Evolutionary conservation across 2,329 filamentous ascomycete genomes (phyloP).

Genomic region (Aspergillus cejpii): DNA sequence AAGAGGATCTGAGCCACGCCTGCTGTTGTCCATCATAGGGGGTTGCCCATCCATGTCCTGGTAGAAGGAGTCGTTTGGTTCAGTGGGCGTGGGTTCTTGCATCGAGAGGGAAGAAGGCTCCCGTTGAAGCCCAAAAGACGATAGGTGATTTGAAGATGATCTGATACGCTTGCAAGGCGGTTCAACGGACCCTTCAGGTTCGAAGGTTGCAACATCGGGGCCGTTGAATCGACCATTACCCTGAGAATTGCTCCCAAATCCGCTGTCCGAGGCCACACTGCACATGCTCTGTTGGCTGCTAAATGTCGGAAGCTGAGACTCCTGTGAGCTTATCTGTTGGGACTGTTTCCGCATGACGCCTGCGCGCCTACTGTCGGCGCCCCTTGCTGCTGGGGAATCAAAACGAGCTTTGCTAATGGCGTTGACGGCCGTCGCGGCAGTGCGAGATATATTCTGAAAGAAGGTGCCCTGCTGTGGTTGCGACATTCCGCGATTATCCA

Average conservation of each 20-base stretch:
- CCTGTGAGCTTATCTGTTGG: slow-evolving; percentile 54
- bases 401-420: slow-evolving; percentile 95
- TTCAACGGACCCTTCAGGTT: slow-evolving; percentile 56
- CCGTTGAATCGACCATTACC: slow-evolving; percentile 38
- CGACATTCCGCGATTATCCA: slow-evolving; percentile 61
- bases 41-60: slow-evolving; percentile 35
- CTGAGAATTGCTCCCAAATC: slow-evolving; percentile 61
- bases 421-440: slow-evolving; percentile 85
- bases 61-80: slow-evolving; percentile 44
- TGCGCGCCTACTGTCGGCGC: slow-evolving; percentile 58
- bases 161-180: slow-evolving; percentile 74
- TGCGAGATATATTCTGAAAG: slow-evolving; percentile 93
- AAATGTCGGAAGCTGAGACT: slow-evolving; percentile 55
- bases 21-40: slow-evolving; percentile 25
- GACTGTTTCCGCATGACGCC: slow-evolving; percentile 65
- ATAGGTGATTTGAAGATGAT: slow-evolving; percentile 47
- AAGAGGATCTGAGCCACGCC: slow-evolving; percentile 37
- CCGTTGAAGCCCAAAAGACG: slow-evolving; percentile 31
- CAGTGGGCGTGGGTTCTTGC: slow-evolving; percentile 40
- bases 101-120: slow-evolving; percentile 33
- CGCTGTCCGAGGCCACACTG: slow-evolving; percentile 66
- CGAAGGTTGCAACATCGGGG: slow-evolving; percentile 41
- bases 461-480: slow-evolving; percentile 70
- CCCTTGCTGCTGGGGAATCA: slow-evolving; percentile 71
- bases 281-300: slow-evolving; percentile 75